These are phyloP conservation scores for Penicillium psychrofluorescens DNA, from an alignment of 495 filamentous ascomycete species.

Conservation along the genomic window DNA sequence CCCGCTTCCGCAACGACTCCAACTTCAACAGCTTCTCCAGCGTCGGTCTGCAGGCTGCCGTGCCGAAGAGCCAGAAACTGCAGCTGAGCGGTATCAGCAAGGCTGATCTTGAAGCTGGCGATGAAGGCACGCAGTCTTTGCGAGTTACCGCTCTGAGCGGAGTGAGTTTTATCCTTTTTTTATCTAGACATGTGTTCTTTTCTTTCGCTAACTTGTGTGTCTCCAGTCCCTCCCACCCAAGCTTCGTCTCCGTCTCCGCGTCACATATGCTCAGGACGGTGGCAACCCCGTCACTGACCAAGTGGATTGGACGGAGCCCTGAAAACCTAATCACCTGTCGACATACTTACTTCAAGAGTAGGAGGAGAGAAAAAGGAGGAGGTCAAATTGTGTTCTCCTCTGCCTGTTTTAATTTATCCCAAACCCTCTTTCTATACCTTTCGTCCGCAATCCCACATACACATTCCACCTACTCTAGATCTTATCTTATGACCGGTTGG, in stretches of 20 bases:
- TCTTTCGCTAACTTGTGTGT: conserved; percentile 1
- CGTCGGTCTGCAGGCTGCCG: conserved; percentile 84
- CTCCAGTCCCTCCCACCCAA: conserved; percentile 54
- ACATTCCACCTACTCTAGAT: conserved; percentile 2
- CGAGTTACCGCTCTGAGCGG: conserved; percentile 75
- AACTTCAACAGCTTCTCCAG: conserved; percentile 55
- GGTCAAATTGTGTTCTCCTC: too few relatives aligned
- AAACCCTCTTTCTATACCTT: conserved; percentile 10
- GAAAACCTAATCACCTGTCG: neutral
- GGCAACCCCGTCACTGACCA: conserved; percentile 74
- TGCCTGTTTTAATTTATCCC: conserved; percentile 9
- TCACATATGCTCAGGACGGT: conserved; percentile 67
- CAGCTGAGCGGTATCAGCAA: conserved; percentile 82
- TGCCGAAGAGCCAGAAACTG: conserved; percentile 90
- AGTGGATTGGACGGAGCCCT: conserved; percentile 89
- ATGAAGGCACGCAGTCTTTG: conserved; percentile 84
- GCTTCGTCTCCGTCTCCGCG: conserved; percentile 76
- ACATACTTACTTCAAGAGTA: too few relatives aligned
- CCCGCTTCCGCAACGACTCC: conserved; percentile 73
- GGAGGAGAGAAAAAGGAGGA: too few relatives aligned
- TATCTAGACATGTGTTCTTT: neutral
- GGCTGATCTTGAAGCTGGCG: conserved; percentile 63
- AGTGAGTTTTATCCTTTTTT: conserved; percentile 51
- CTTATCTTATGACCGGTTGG: conserved; percentile 1
- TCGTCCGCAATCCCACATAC: too few relatives aligned